Base-by-base conservation (phyloP, 1,139 yeast genomes). In the Candida tropicalis region DNA sequence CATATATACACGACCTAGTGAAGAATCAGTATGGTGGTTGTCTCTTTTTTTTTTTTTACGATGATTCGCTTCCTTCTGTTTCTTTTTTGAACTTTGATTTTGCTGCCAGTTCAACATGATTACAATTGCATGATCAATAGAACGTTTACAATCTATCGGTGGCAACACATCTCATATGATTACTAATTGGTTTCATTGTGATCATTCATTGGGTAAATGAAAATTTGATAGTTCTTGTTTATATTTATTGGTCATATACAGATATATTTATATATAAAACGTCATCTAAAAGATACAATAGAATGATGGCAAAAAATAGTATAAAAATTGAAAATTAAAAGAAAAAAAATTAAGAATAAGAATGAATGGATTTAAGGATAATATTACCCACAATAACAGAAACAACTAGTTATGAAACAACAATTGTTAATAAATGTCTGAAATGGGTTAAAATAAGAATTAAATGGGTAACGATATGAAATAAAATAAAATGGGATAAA, bases 371-470 rank as follows among this genome's bases (percentile, higher is more conserved):
- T 4, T n/a, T n/a, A n/a, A n/a, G n/a, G n/a, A n/a, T n/a, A n/a
- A n/a, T n/a, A n/a, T n/a, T n/a, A n/a, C n/a, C n/a, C n/a, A n/a
- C n/a, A n/a, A n/a, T n/a, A n/a, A n/a, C n/a, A n/a, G n/a, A n/a
- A n/a, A n/a, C n/a, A n/a, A n/a, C n/a, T n/a, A n/a, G n/a, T n/a
- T n/a, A n/a, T n/a, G n/a, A n/a, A n/a, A n/a, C n/a, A n/a, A n/a
- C n/a, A n/a, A n/a, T n/a, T n/a, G n/a, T n/a, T n/a, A n/a, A n/a
- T n/a, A n/a, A n/a, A n/a, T n/a, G n/a, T n/a, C n/a, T n/a, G n/a
- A n/a, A n/a, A n/a, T n/a, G n/a, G n/a, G n/a, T n/a, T n/a, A n/a
- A 35, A 40, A 27, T 22, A 35, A 33, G 36, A 28, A 32, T 16
- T 29, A n/a, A 31, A 17, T 13, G 15, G 13, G 22, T 13, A 29